Evolutionary conservation across 2,329 filamentous ascomycete species (phyloP), one percentile per base, ranked within the genome.

Genomic region (Chaetomium sp.): DNA sequence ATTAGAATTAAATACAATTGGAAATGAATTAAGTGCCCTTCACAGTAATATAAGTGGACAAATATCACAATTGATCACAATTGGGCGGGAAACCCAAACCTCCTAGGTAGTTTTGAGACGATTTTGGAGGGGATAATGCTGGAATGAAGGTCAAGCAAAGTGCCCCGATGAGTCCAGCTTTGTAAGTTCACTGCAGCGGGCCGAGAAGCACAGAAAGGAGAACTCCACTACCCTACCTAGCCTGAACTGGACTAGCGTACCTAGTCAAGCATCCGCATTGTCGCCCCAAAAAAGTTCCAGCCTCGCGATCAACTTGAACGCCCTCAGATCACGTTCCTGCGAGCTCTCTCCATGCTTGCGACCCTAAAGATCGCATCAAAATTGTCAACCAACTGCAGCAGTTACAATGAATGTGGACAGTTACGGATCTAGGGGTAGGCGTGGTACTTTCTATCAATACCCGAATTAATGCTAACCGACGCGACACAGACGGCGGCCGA

Each of bases 351-450:
- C 13, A 35, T 35, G 55, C 42, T 56, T 35, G 62, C 59, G 58
- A 63, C 59, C 49, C 47, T 29, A 56, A 5, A 9, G 4, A 57
- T 64, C 64, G 42, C 67, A 68, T 70, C 64, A 63, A 50, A 57
- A 31, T 25, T 19, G 53, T 21, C 13, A 2, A 19, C 31, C 49
- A 62, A 50, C 27, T 53, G 31, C 42, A 57, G 53, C 55, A 58
- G 63, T 63, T 55, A 65, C 54, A 62, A 95, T 95, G 91, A 94
- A 94, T 89, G 91, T 90, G 75, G 91, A 94, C 77, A 89, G 83
- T 77, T 94, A 93, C 78, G 87, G 87, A 75, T 87, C 90, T 72
- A 86, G 91, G 86, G 90, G 91, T 91, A 82, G 42, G 66, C 72
- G 69, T 68, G 72, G 72, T 71, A 70, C 65, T 50, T 62, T 55